Base-by-base conservation (phyloP, 768 basidiomycete species). In the Omphalotus guepiniiformis region DNA sequence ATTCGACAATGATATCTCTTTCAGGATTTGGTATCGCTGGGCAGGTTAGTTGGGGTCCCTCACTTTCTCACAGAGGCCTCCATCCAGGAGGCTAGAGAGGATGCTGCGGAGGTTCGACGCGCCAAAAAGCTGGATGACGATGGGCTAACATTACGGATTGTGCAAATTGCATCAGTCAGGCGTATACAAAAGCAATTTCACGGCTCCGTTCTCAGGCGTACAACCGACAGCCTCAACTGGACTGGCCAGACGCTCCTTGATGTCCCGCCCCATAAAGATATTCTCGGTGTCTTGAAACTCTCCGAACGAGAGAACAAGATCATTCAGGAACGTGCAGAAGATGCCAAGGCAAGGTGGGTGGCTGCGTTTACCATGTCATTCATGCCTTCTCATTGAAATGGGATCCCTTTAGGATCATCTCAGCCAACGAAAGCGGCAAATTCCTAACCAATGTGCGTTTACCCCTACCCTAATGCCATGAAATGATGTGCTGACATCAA, bases 61-160 rank as follows among this genome's bases (percentile, higher is more conserved):
- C 28, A 42, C 29, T 42, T 42, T 27, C 25, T 28, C 12, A 6
- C 23, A 13, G 25, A 42, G 8, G 13, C 4, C 18, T 42, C 41
- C 13, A 16, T 29, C 5, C 16, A 42, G 3, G 26, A 42, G 4
- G 27, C 18, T 4, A 19, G 28, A 27, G 11, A 26, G 4, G 23
- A 27, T 27, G 22, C 6, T 13, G 21, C 41, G 16, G 23, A 26
- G 23, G n/a, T 30, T 3, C 13, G 41, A 27, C 21, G 26, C 16
- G 41, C 41, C 3, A 42, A 42, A 21, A 42, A 42, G 26, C 22
- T 42, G 7, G 26, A 42, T 29, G 41, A 42, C 28, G 26, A 42
- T 30, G 28, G 28, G 4, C 27, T 42, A 11, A 4, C 23, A 7
- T 23, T 29, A 13, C 23, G 26, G 22, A 28, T 11, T 12, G 28